Evolutionary conservation across 345 rosid species (phyloP), one percentile per base, ranked within the genome.

Genomic region (Barbarea vulgaris): DNA sequence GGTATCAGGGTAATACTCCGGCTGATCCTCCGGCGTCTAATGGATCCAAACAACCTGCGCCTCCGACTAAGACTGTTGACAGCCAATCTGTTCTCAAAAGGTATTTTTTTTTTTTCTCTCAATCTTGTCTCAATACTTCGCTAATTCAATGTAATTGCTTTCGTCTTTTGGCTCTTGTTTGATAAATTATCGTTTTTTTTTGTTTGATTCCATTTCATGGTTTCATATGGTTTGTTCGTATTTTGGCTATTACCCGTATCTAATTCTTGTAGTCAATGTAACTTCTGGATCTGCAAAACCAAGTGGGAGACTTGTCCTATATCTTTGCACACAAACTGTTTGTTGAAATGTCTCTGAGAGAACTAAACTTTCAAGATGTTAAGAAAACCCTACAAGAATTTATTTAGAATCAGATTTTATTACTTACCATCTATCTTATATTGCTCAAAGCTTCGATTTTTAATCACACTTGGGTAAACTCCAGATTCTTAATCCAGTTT

Each of bases 11-110:
- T 25, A 90, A 95, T 70, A 87, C 96, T 5, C 90, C 86, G 34
- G 91, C 85, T 0, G 70, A 76, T 60, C 64, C 65, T 53, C 80
- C 80, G 65, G 77, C 87, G 56, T 25, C 85, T 1, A 73, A 82
- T 46, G 80, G 76, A 48, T 70, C 93, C 1, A 91, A 85, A 60
- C 87, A 88, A 73, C n/a, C 87, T 10, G 81, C 82, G 2, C 74
- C 90, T 42, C 52, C 88, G 22, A 77, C 83, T 14, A 95, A 88
- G 80, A 79, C 75, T 31, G 87, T 82, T 50, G 97, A 95, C 69
- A 75, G 93, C 17, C 97, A 90, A 70, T 90, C 99, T 31, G 97
- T 94, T 48, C 91, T 92, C 59, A 94, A 84, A 70, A 75, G 79
- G 75, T 77, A 3, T 36, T 12, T 51, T 51, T 19, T 4, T 57